Evolutionary conservation across 2,329 filamentous ascomycete genomes (phyloP), one percentile per base, ranked within the genome.

Genomic region (Fusarium poae): DNA sequence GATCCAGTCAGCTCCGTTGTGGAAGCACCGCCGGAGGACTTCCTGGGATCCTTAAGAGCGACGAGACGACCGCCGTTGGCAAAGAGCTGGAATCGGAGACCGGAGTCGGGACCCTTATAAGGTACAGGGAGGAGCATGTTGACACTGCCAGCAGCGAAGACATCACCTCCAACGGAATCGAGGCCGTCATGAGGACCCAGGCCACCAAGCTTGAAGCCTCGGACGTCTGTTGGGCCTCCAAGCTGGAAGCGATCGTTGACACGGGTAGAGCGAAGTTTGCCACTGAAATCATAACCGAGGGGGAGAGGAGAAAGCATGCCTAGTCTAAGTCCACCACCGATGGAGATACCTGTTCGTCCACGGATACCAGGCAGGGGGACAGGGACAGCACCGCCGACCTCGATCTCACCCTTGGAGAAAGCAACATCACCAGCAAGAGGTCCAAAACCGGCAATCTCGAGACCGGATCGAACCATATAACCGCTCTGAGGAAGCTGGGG

Each of bases 171-270:
- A 0, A 97, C 89, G 1, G 94, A 90, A 79, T 99, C 95, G 20
- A 83, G 79, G 2, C 94, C 92, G 75, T 98, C 95, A 67, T 92
- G 91, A 6, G 96, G 94, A 11, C 96, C 96, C 8, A 99, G 85
- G 2, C 96, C 96, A 21, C 91, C 92, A 23, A 97, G 87, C 62
- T 93, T 90, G 85, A 99, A 99, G 3, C 96, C 96, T 57, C 96
- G 92, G 16, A 99, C 92, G 76, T 97, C 95, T 5, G 94, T 97
- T 5, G 96, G 95, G 0, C 96, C 96, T 43, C 96, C 96, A 32
- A 99, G 91, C 75, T 94, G 89, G 82, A 99, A 99, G 44, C 96
- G 93, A 79, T 99, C 96, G 77, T 97, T 97, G 75, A 98, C 87
- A 30, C 93, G 89, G 70, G 92, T 97, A 6, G 91, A 88, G 25